Base-by-base conservation (phyloP, 179 eudicot genomes). In the Spergularia azorica region DNA sequence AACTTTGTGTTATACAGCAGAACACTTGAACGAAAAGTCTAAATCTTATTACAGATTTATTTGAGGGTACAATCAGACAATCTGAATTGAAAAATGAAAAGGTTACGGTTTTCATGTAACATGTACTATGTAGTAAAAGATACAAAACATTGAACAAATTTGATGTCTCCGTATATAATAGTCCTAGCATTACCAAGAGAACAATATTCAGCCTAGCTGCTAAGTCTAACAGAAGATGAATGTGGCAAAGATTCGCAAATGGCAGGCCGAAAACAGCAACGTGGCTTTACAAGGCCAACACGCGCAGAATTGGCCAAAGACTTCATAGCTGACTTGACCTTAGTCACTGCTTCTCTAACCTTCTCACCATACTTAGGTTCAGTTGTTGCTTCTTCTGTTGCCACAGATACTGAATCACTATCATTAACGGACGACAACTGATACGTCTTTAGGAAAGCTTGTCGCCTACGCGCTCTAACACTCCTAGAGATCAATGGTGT, bases 371-470 rank as follows among this genome's bases (percentile, higher is more conserved):
- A 51, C 5, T 54, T 71, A 4, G 77, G 43, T 63, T 76, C 84
- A 51, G 62, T 8, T 9, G 32, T 58, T 8, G 54, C 3, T 14
- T 1, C 54, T 41, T 6, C 67, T 6, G 26, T 60, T 32, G 10
- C 17, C 16, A 32, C 73, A 11, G 20, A 6, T 0, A 63, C 67
- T 5, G 81, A 41, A 16, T 26, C 2, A 26, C 66, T 67, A 59
- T 85, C 71, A 17, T 76, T 43, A 17, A 73, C 16, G 0, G 88
- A 75, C 3, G 76, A 82, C 63, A 89, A 59, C 55, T 83, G 84
- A 76, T 89, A 89, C 2, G 85, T 87, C 12, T 65, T 81, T 3
- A 89, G 87, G 62, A 86, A 89, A 56, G 86, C 82, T 16, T 74
- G 84, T 41, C 92, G 81, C 48, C 83, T 82, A 70, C 75, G 78